phyloP scores from a whole-genome alignment of 2,329 filamentous ascomycete species.

The Calycina marina region DNA sequence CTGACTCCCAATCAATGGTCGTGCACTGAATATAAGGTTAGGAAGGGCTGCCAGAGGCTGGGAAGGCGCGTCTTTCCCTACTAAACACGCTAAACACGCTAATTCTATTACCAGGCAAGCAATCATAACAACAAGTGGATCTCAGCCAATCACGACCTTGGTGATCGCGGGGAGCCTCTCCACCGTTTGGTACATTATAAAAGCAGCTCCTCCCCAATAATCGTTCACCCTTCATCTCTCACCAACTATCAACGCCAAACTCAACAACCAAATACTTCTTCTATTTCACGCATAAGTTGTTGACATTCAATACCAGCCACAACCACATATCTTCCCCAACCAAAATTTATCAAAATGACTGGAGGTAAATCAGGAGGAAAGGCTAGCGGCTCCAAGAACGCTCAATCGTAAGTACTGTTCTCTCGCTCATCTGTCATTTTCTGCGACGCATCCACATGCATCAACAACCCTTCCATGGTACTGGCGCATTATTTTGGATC shows the following conservation, averaged over 20 bases:
- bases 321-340: constrained; percentile 9
- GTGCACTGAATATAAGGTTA: too few species aligned
- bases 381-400: constrained; percentile 97
- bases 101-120: too few species aligned
- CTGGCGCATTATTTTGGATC: constrained; percentile 7
- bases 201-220: constrained; percentile 3
- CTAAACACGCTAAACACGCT: too few species aligned
- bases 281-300: background rate
- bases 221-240: constrained; percentile 6
- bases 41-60: too few species aligned
- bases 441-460: constrained; percentile 26
- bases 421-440: constrained; percentile 4
- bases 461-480: too few species aligned
- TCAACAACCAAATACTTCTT: background rate
- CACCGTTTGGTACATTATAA: too few species aligned
- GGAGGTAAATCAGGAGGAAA: constrained; percentile 99
- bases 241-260: constrained; percentile 12
- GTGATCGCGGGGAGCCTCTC: too few species aligned
- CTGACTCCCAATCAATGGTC: too few species aligned
- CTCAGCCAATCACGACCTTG: too few species aligned
- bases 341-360: constrained; percentile 74
- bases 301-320: background rate
- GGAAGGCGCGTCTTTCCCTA: too few species aligned
- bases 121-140: too few species aligned
- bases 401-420: constrained; percentile 84